Base-by-base conservation (phyloP, 371 early-diverging fungal species). In the Circinella minor region DNA sequence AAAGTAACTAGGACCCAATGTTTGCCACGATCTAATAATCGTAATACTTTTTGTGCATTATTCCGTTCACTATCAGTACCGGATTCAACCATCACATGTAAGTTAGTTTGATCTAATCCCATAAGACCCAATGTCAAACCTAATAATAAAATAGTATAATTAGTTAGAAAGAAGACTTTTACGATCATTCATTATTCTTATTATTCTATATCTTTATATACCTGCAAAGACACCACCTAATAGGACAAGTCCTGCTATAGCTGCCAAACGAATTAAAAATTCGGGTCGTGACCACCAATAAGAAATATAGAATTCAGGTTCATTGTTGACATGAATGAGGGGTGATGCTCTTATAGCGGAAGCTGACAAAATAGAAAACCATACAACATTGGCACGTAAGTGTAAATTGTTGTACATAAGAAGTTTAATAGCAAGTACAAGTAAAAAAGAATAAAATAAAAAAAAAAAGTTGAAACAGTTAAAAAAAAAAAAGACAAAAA, bases 1-100 rank as follows among this genome's bases (percentile, higher is more conserved):
- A 98, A 79, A 3, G 98, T 97, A 4, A 96, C 95, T 5, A 96
- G 85, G 1, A 96, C 90, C 91, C 93, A 90, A 70, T 95, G 95
- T 61, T 90, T 88, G 73, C 93, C 91, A 48, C 91, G 89, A 64
- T 85, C 77, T 27, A 94, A 75, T 39, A 95, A 83, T 36, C 84
- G 89, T 64, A 84, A 80, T 8, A 96, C 93, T 60, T 84, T 83
- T 37, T 74, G 84, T 1, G 95, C 96, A 71, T 91, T 87, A 43
- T 71, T 75, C 59, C 83, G 82, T 74, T 96, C 92, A 6, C 71
- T 74, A 7, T 80, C 79, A 4, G 88, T 84, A 20, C 95, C 96
- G 4, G 93, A 91, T 70, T 79, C 88, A 75, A 85, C 90, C 63
- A 92, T 79, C 34, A 92, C 90, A 64, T 90, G 88, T 57, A 92